phyloP scores from a whole-genome alignment of 1,139 yeast species.

The Sugiyamaella paludigena region DNA sequence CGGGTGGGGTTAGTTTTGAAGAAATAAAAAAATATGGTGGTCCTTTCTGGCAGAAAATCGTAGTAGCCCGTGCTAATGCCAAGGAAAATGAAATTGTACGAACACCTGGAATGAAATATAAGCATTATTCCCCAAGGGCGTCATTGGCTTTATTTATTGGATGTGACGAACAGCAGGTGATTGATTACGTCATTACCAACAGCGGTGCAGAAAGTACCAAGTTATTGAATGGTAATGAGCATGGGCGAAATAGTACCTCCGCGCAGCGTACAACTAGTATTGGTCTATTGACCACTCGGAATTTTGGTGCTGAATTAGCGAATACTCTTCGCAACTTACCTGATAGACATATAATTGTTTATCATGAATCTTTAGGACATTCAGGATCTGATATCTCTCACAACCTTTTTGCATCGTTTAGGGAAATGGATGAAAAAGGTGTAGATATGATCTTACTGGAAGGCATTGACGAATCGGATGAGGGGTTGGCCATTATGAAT shows the following conservation, averaged over 20 bases:
- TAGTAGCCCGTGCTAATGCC: constrained; percentile 65
- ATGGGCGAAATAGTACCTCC: neutral
- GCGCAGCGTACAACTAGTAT: constrained; percentile 34
- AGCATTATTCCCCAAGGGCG: constrained; percentile 91
- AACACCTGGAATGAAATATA: constrained; percentile 97
- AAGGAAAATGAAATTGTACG: constrained; percentile 67
- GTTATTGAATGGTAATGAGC: neutral
- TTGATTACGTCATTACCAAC: constrained; percentile 3
- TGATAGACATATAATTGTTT: constrained; percentile 24
- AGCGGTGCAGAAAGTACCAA: neutral
- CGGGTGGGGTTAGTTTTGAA: constrained; percentile 89
- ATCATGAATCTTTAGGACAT: constrained; percentile 53
- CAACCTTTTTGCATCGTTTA: constrained; percentile 64
- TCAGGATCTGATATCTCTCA: constrained; percentile 65
- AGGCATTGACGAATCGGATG: constrained; percentile 64
- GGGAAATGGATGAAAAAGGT: constrained; percentile 61
- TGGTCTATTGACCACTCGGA: constrained; percentile 48
- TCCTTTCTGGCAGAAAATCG: constrained; percentile 56
- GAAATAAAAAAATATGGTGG: constrained; percentile 67
- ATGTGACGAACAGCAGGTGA: constrained; percentile 39
- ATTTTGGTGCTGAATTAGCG: constrained; percentile 17
- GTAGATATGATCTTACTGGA: constrained; percentile 71
- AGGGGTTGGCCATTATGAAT: constrained; percentile 94
- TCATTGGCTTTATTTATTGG: constrained; percentile 67
- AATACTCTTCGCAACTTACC: constrained; percentile 10